Evolutionary conservation across 192 early-diverging fungal genomes (phyloP).

Genomic region (Nowakowskiella sp.): DNA sequence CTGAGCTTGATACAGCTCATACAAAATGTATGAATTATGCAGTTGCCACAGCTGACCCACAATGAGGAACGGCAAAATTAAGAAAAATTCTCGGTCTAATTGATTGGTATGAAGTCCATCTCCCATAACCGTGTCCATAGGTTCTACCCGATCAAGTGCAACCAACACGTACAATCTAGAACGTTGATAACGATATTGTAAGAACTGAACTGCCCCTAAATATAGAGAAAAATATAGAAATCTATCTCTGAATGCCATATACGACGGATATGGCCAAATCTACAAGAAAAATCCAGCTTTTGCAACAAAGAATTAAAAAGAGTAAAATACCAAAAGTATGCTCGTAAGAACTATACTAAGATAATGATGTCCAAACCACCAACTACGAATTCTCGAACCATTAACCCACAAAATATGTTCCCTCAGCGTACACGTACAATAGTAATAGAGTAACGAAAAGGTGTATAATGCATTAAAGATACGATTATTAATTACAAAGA

Average conservation of each 20-base stretch:
- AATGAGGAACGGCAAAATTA: conserved; percentile 27
- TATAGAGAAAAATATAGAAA: conserved; percentile 27
- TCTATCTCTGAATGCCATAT: conserved; percentile 14
- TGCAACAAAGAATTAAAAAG: not conserved
- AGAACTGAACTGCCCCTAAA: conserved; percentile 25
- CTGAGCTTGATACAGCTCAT: conserved; percentile 6
- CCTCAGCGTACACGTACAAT: conserved; percentile 31
- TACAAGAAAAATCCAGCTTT: not conserved
- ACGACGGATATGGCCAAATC: conserved; percentile 23
- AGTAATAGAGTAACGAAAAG: conserved; percentile 23
- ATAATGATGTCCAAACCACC: conserved; percentile 42
- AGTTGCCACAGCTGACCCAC: conserved; percentile 33
- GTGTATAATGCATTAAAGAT: not conserved
- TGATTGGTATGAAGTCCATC: conserved; percentile 24
- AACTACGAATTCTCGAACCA: conserved; percentile 27
- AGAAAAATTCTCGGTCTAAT: conserved; percentile 18
- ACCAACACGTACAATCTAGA: conserved; percentile 34
- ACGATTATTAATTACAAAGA: not conserved
- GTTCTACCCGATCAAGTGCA: conserved; percentile 31
- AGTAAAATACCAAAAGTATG: conserved; percentile 22
- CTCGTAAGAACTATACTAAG: conserved; percentile 20
- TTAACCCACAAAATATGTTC: conserved; percentile 39
- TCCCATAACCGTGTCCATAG: conserved; percentile 37
- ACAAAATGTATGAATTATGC: conserved; percentile 14
- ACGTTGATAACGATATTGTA: conserved; percentile 38